These are phyloP conservation scores for Cercospora zeina DNA, from an alignment of 2,329 filamentous ascomycete genomes.

Conservation along the genomic window DNA sequence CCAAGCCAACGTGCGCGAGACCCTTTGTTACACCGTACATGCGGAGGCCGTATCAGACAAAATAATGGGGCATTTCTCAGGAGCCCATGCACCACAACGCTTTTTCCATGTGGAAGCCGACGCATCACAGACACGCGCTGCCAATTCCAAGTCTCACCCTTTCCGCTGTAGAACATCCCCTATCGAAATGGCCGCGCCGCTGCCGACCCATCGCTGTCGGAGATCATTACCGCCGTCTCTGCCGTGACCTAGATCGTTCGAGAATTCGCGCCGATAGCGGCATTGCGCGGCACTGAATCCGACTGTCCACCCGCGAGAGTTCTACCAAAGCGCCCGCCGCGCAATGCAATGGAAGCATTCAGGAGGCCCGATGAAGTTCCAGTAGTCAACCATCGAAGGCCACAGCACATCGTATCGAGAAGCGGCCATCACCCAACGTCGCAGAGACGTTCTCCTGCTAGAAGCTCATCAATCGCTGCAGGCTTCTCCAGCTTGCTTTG, in stretches of 20 bases:
- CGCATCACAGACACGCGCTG: background rate
- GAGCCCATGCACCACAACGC: background rate
- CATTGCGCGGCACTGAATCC: slow-evolving; percentile 8
- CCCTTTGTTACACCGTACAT: slow-evolving; percentile 4
- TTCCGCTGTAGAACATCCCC: background rate
- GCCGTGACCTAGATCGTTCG: slow-evolving; percentile 1
- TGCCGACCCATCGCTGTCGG: background rate
- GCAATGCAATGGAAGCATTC: background rate
- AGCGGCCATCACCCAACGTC: background rate
- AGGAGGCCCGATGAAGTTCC: background rate
- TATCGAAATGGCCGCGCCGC: background rate
- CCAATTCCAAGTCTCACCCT: background rate
- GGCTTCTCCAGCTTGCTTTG: slow-evolving; percentile 17
- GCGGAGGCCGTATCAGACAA: background rate
- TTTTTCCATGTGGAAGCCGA: background rate
- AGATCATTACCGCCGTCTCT: background rate
- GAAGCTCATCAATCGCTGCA: slow-evolving; percentile 7
- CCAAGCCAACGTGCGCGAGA: background rate
- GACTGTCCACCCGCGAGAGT: background rate
- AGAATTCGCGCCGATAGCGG: background rate
- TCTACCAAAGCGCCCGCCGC: background rate
- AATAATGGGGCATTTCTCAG: background rate
- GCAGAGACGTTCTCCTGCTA: background rate
- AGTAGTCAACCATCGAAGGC: background rate
- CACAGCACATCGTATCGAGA: background rate